Evolutionary conservation across 306 rosid genomes (phyloP).

Genomic region (Glycine latifolia): DNA sequence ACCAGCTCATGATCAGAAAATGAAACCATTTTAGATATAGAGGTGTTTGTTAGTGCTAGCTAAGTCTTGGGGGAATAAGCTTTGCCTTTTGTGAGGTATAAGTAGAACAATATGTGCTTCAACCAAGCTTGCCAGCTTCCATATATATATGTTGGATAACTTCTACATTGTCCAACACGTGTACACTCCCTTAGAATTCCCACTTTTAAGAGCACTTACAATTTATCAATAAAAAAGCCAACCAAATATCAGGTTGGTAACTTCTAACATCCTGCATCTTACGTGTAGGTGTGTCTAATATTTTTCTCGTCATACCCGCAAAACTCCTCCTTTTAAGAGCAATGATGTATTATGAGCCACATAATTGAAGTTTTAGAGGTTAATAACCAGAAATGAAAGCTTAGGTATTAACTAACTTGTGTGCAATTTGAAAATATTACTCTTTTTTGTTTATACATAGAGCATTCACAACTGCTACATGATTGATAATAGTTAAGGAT

Average conservation of each 20-base stretch:
- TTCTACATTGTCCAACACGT: slow-evolving; percentile 14
- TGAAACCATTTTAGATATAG: slow-evolving; percentile 44
- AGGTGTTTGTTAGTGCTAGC: not conserved
- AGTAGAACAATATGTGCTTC: slow-evolving; percentile 12
- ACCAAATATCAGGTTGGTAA: slow-evolving; percentile 8
- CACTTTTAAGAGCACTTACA: slow-evolving; percentile 47
- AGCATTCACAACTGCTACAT: not conserved
- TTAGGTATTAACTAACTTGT: slow-evolving; percentile 29
- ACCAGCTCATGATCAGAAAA: slow-evolving; percentile 54
- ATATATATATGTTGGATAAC: slow-evolving; percentile 36
- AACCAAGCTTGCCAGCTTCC: slow-evolving; percentile 36
- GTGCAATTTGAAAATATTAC: slow-evolving; percentile 19
- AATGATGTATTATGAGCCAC: slow-evolving; percentile 27
- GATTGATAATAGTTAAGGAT: slow-evolving; percentile 11
- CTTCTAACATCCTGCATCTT: not conserved
- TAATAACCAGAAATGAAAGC: slow-evolving; percentile 26
- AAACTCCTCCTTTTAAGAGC: slow-evolving; percentile 7
- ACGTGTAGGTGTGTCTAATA: not conserved
- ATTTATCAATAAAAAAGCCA: slow-evolving; percentile 38
- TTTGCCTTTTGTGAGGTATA: slow-evolving; percentile 28
- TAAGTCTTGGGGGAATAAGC: slow-evolving; percentile 10
- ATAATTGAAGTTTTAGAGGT: slow-evolving; percentile 6
- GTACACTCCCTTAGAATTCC: not conserved
- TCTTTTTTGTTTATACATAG: not conserved
- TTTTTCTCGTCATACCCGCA: slow-evolving; percentile 16